Conservation (phyloP, 2,329 filamentous ascomycete species). For the Phaeosphaeriaceae sp. region DNA sequence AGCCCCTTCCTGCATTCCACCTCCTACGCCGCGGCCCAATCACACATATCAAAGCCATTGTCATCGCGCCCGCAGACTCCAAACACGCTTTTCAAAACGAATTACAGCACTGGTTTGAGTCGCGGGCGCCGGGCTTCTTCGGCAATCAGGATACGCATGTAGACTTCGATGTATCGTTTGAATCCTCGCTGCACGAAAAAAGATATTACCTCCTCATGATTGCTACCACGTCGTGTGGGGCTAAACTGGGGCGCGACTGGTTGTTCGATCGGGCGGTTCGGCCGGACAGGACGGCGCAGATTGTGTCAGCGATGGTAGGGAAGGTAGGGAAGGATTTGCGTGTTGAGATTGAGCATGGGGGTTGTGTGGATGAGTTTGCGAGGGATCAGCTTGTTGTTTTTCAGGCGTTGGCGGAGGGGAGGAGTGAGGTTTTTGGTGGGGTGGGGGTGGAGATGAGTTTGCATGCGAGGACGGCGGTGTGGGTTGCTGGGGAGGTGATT, state of each 20-base stretch:
- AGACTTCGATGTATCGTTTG: conserved; percentile 38
- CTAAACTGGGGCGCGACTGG: conserved; percentile 59
- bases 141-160: conserved; percentile 10
- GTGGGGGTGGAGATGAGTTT: conserved; percentile 46
- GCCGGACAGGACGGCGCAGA: conserved; percentile 27
- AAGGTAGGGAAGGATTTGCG: conserved; percentile 54
- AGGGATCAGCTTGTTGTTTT: conserved; percentile 67
- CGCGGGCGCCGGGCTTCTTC: conserved; percentile 22
- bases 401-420: conserved; percentile 60
- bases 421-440: conserved; percentile 44
- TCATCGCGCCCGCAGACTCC: conserved; percentile 46
- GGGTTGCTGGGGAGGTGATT: conserved; percentile 50
- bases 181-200: conserved; percentile 53
- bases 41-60: conserved; percentile 41
- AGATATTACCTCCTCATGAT: conserved; percentile 63
- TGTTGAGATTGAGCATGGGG: conserved; percentile 53
- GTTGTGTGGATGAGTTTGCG: conserved; percentile 62
- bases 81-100: conserved; percentile 38
- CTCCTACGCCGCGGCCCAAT: conserved; percentile 38
- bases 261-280: conserved; percentile 50
- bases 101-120: conserved; percentile 32
- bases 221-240: conserved; percentile 56
- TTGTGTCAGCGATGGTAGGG: conserved; percentile 49
- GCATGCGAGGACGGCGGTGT: conserved; percentile 55
- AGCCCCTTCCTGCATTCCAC: conserved; percentile 45